Percentiles rank a stretch among this genome's conserved stretches.
Conservation (phyloP, 331 rosid genomes). For the Phaseolus coccineus region DNA sequence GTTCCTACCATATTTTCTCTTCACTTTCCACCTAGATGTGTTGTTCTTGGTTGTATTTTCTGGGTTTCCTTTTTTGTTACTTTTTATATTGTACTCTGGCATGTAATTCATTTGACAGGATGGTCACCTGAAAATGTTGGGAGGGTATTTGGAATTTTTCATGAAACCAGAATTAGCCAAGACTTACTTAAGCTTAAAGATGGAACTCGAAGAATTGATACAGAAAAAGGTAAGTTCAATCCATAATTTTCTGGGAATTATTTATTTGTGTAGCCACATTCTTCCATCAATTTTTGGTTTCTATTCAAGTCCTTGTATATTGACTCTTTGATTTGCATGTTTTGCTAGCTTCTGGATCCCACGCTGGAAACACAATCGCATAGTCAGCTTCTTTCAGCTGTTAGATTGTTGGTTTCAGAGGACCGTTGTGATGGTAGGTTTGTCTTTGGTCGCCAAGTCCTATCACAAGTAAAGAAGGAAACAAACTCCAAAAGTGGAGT, state of each 20-base stretch:
- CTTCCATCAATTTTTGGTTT: conserved; percentile 23
- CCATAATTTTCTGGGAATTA: conserved; percentile 7
- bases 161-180: conserved; percentile 84
- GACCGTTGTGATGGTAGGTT: conserved; percentile 85
- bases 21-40: conserved; percentile 27
- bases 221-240: conserved; percentile 69
- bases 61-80: conserved; percentile 3
- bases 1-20: conserved; percentile 46
- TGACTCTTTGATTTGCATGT: conserved; percentile 36
- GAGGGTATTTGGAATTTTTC: conserved; percentile 93
- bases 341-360: conserved; percentile 85
- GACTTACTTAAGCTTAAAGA: conserved; percentile 70
- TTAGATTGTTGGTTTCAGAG: conserved; percentile 85
- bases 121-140: conserved; percentile 95
- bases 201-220: conserved; percentile 78
- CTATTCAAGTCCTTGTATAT: conserved; percentile 38
- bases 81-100: conserved; percentile 37
- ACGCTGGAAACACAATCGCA: conserved; percentile 62
- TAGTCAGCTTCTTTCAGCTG: conserved; percentile 71
- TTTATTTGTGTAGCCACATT: conserved; percentile 16
- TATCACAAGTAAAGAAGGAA: conserved; percentile 57
- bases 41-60: conserved; percentile 54
- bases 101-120: conserved; percentile 66
- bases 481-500: conserved; percentile 43
- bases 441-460: conserved; percentile 67